Conservation (phyloP, 2,329 filamentous ascomycete species). For the Exophiala spinifera region DNA sequence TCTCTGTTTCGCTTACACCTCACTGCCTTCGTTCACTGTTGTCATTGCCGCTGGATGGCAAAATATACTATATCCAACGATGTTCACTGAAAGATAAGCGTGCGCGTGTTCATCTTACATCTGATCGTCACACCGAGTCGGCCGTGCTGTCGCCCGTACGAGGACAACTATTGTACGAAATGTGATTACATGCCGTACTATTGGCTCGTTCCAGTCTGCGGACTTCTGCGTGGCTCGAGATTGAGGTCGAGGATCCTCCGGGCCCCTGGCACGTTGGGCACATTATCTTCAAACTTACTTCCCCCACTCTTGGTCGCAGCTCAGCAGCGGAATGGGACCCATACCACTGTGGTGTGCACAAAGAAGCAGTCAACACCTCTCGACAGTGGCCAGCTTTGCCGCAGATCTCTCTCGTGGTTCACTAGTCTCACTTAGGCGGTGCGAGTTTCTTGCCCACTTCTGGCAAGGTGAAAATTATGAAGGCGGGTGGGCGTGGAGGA, state of each 20-base stretch:
- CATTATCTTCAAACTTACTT: background rate
- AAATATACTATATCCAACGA: too few relatives aligned
- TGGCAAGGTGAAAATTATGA: constrained; percentile 1
- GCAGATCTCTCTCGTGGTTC: background rate
- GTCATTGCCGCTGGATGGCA: too few relatives aligned
- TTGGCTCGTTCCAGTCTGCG: background rate
- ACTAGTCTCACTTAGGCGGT: too few relatives aligned
- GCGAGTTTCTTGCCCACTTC: constrained; percentile 1
- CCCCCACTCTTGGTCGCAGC: constrained; percentile 1
- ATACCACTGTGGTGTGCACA: too few relatives aligned
- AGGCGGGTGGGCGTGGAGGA: constrained; percentile 1
- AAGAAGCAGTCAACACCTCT: too few relatives aligned
- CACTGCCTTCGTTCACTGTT: too few relatives aligned
- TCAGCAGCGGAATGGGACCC: background rate
- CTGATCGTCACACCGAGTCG: background rate
- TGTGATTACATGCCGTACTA: background rate
- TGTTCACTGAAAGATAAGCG: too few relatives aligned
- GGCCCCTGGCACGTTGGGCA: background rate
- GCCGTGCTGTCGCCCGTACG: background rate
- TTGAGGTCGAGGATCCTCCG: too few relatives aligned
- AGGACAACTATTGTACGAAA: background rate
- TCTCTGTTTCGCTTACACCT: background rate
- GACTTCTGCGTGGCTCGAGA: background rate
- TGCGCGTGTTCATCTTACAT: background rate
- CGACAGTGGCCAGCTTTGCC: background rate